phyloP scores from a whole-genome alignment of 164 flowering plant genomes.

The Tinospora cordifolia region DNA sequence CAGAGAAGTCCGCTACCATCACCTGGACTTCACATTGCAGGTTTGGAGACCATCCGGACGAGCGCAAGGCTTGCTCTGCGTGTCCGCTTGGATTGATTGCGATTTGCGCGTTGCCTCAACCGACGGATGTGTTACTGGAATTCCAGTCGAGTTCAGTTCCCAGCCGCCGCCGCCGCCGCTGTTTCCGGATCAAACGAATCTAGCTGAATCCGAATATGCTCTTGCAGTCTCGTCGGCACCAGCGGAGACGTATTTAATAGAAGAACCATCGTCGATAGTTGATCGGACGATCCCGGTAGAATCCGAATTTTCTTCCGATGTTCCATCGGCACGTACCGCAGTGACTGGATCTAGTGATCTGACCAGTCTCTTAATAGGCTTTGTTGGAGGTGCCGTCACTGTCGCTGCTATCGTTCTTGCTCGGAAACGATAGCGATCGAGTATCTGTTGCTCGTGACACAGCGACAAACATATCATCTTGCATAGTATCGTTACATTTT shows the following conservation, averaged over 20 bases:
- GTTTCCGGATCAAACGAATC: background rate
- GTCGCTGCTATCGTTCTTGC: slow-evolving; percentile 9
- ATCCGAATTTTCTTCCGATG: background rate
- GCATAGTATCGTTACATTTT: too few species aligned
- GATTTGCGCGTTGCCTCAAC: background rate
- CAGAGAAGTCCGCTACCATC: background rate
- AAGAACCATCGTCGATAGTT: background rate
- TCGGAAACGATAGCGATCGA: background rate
- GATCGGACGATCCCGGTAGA: background rate
- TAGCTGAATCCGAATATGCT: background rate
- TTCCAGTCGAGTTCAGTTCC: slow-evolving; percentile 7
- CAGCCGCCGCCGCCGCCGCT: background rate
- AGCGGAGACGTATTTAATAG: background rate
- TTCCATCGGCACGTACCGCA: background rate
- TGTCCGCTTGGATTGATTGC: slow-evolving; percentile 6
- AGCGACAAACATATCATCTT: too few species aligned
- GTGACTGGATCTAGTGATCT: background rate
- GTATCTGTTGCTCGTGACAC: too few species aligned
- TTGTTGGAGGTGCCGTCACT: slow-evolving; percentile 17
- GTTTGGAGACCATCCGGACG: slow-evolving; percentile 20
- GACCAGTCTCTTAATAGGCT: slow-evolving; percentile 14
- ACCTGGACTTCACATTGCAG: slow-evolving; percentile 14
- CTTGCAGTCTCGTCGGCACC: slow-evolving; percentile 12
- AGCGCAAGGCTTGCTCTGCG: slow-evolving; percentile 14
- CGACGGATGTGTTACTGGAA: slow-evolving; percentile 10